Evolutionary conservation across 177 flowering plant species (phyloP).

Genomic region (Vitis hybrid): DNA sequence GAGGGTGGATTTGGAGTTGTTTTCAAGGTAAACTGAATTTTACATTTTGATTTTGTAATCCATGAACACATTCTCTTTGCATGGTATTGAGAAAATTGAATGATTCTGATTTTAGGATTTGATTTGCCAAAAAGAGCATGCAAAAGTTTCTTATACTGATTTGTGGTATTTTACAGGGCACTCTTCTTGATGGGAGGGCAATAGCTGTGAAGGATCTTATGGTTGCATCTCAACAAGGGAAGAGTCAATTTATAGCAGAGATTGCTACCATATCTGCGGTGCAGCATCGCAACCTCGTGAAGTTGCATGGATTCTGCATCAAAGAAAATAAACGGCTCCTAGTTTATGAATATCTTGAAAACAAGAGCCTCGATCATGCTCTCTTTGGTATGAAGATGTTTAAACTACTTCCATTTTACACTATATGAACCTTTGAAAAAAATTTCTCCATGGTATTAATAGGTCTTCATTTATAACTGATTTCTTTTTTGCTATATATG

Average conservation of each 20-base stretch:
- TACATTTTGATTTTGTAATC: not conserved
- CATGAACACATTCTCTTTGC: not conserved
- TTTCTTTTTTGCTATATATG: no score
- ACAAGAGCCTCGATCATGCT: slow-evolving; percentile 32
- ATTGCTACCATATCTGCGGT: slow-evolving; percentile 31
- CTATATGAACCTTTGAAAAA: no score
- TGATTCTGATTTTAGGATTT: no score
- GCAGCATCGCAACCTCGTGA: slow-evolving; percentile 34
- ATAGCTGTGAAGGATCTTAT: slow-evolving; percentile 34
- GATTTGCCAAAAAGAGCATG: not conserved
- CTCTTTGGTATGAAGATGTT: slow-evolving; percentile 24
- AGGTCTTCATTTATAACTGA: no score
- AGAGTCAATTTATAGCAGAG: slow-evolving; percentile 27
- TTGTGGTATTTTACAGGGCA: slow-evolving; percentile 21
- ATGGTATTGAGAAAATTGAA: not conserved
- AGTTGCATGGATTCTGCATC: slow-evolving; percentile 34
- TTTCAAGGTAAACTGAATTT: slow-evolving; percentile 34
- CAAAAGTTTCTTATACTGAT: not conserved
- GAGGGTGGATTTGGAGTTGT: slow-evolving; percentile 68
- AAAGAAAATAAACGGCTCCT: slow-evolving; percentile 21
- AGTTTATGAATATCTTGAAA: slow-evolving; percentile 35
- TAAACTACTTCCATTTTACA: no score
- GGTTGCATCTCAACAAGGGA: slow-evolving; percentile 28
- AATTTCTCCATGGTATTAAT: no score
- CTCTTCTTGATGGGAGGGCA: slow-evolving; percentile 23